Conservation (phyloP, 495 filamentous ascomycete genomes). For the Sordaria brevicollis region DNA sequence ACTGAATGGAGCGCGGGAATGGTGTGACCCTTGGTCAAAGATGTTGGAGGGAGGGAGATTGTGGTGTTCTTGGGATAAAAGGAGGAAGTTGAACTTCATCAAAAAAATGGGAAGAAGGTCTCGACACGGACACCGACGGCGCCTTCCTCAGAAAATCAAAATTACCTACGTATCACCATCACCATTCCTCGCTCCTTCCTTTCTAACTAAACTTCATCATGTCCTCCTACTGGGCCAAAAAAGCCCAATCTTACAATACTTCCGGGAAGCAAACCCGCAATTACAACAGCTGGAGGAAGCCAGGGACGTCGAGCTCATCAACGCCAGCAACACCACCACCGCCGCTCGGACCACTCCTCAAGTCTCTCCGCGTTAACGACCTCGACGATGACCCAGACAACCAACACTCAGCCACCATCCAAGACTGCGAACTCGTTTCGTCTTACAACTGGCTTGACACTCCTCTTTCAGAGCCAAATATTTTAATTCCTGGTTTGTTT, state of each 20-base stretch:
- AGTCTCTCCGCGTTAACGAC: constrained; percentile 9
- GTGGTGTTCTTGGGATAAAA: neutral
- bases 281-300: too few relatives aligned
- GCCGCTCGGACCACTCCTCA: constrained; percentile 11
- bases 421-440: neutral
- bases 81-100: too few relatives aligned
- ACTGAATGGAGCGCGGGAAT: neutral
- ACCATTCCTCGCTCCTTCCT: neutral
- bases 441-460: constrained; percentile 19
- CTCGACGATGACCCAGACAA: neutral
- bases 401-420: neutral
- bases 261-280: neutral
- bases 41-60: too few relatives aligned
- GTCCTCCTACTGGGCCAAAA: neutral
- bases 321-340: constrained; percentile 4
- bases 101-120: too few relatives aligned
- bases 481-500: constrained; percentile 15
- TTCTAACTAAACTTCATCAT: neutral
- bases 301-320: too few relatives aligned
- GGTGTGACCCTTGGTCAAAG: too few relatives aligned
- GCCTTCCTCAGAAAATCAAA: neutral
- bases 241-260: neutral
- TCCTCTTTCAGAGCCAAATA: neutral
- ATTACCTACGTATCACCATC: neutral
- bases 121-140: too few relatives aligned